phyloP scores from a whole-genome alignment of 108 stramenopile genomes.

The Schizochytrium sp. region DNA sequence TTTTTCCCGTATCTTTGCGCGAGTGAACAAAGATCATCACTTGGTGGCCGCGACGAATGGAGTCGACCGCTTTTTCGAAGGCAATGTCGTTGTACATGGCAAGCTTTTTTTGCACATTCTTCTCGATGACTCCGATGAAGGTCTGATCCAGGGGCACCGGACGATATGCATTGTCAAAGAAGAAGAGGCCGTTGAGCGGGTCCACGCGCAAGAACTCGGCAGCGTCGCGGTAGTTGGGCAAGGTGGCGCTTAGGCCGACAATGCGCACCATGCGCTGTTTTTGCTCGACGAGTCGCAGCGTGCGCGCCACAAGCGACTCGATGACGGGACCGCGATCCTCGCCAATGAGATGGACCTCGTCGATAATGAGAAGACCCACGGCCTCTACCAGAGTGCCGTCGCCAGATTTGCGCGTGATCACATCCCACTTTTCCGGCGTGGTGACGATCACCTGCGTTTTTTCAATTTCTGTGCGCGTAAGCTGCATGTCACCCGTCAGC shows the following conservation, averaged over 20 bases:
- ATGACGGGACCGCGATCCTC: conserved; percentile 98
- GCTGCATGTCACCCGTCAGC: conserved; percentile 98
- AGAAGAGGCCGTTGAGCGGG: conserved; percentile 58
- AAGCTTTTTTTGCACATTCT: conserved; percentile 56
- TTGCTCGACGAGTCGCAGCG: conserved; percentile 85
- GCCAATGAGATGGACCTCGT: conserved; percentile 91
- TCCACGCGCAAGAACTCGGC: conserved; percentile 67
- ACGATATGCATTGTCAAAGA: conserved; percentile 91
- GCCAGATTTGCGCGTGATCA: conserved; percentile 49
- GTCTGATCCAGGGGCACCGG: conserved; percentile 94
- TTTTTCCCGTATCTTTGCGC: conserved; percentile 84
- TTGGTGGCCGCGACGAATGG: conserved; percentile 82
- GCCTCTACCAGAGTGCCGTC: conserved; percentile 68
- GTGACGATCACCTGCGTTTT: conserved; percentile 81
- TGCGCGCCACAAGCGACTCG: conserved; percentile 88
- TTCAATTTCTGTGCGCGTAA: conserved; percentile 79
- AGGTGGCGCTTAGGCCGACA: conserved; percentile 93
- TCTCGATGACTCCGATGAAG: conserved; percentile 85
- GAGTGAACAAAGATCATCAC: conserved; percentile 99
- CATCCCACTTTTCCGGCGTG: conserved; percentile 91
- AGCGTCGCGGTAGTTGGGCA: conserved; percentile 92
- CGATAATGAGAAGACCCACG: conserved; percentile 91
- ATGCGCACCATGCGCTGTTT: conserved; percentile 79
- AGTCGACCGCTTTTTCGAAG: conserved; percentile 74
- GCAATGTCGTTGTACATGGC: conserved; percentile 82